Conservation (phyloP, 495 filamentous ascomycete species). For the Penicillium soppii region DNA sequence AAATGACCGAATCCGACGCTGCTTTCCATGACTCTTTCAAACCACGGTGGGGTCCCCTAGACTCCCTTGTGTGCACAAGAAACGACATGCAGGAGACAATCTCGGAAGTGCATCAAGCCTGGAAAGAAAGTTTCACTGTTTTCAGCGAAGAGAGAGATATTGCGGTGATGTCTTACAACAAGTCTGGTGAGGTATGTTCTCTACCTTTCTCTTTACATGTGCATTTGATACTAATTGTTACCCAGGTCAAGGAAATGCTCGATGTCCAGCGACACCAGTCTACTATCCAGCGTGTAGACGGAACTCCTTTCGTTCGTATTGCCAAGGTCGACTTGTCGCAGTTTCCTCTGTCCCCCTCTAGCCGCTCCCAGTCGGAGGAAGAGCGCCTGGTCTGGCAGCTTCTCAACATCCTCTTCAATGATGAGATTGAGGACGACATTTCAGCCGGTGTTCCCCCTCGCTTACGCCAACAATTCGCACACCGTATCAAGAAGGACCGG, state of each 20-base stretch:
- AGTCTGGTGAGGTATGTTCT: conserved; percentile 24
- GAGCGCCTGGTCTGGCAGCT: conserved; percentile 53
- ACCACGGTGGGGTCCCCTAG: conserved; percentile 75
- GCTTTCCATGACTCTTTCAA: conserved; percentile 65
- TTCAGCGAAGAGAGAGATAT: conserved; percentile 40
- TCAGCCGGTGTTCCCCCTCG: conserved; percentile 42
- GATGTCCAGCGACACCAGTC: conserved; percentile 39
- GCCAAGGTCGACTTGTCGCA: conserved; percentile 31
- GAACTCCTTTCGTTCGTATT: conserved; percentile 39
- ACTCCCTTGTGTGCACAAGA: conserved; percentile 64
- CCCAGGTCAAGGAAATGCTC: conserved; percentile 34
- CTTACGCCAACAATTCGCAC: conserved; percentile 38
- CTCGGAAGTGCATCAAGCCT: conserved; percentile 24
- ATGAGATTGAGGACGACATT: conserved; percentile 49
- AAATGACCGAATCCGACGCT: conserved; percentile 58
- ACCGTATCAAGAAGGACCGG: conserved; percentile 55
- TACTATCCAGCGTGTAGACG: conserved; percentile 34
- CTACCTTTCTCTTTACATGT: not conserved
- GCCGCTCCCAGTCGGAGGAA: conserved; percentile 23
- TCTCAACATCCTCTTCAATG: conserved; percentile 84
- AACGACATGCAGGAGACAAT: conserved; percentile 24
- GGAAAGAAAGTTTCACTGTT: conserved; percentile 37
- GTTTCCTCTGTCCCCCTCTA: conserved; percentile 33
- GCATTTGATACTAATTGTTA: conserved; percentile 3
- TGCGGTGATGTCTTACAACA: conserved; percentile 28